Percentiles rank a stretch among this genome's conserved stretches.
Conservation (phyloP, 257 asterid genomes). For the Oldenlandia corymbosa region DNA sequence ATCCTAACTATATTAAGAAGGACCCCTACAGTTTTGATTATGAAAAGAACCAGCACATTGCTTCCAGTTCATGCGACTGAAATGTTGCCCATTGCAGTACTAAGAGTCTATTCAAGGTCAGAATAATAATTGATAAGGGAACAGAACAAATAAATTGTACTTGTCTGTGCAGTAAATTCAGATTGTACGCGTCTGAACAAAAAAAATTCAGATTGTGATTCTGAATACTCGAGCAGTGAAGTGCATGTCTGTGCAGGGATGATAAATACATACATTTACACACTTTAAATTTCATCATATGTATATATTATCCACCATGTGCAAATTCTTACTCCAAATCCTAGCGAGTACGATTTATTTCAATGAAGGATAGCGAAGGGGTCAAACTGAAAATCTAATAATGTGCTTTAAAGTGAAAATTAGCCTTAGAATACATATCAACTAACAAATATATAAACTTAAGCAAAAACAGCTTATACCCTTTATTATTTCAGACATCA, state of each 20-base stretch:
- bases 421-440: neutral
- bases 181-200: too few species aligned
- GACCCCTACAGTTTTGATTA: too few species aligned
- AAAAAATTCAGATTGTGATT: neutral
- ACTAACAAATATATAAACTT: conserved; percentile 3
- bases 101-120: neutral
- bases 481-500: neutral
- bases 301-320: neutral
- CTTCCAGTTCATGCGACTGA: too few species aligned
- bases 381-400: neutral
- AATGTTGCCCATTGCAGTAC: too few species aligned
- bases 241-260: neutral
- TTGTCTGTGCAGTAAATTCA: too few species aligned
- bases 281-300: too few species aligned
- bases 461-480: too few species aligned
- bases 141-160: neutral
- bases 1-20: too few species aligned
- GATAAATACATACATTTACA: too few species aligned
- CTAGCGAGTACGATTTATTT: too few species aligned
- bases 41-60: too few species aligned
- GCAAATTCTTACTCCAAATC: neutral
- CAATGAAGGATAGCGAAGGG: too few species aligned
- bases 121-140: neutral
- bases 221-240: neutral
- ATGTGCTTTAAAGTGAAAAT: neutral